These are phyloP conservation scores for Singerocomus inundabilis DNA, from an alignment of 1,284 basidiomycete species.

Conservation along the genomic window DNA sequence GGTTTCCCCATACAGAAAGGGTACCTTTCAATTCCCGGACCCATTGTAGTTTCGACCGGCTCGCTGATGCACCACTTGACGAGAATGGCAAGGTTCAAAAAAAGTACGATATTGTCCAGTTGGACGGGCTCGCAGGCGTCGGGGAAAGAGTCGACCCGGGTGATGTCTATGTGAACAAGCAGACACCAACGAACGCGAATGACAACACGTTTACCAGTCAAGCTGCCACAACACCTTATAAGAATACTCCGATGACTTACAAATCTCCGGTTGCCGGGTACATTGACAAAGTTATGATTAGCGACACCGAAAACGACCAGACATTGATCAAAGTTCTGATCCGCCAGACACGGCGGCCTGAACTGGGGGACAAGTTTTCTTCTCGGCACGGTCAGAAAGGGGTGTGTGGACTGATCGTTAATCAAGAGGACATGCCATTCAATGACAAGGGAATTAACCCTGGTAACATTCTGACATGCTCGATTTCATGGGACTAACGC, in stretches of 20 bases:
- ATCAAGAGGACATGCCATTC: slow-evolving; percentile 99
- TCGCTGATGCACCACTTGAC: slow-evolving; percentile 89
- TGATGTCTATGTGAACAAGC: slow-evolving; percentile 96
- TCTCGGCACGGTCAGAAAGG: slow-evolving; percentile 99
- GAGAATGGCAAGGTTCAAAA: slow-evolving; percentile 78
- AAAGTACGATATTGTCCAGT: slow-evolving; percentile 88
- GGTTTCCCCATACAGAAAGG: slow-evolving; percentile 6
- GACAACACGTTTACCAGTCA: slow-evolving; percentile 82
- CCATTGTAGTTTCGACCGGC: slow-evolving; percentile 75
- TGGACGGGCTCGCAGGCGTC: slow-evolving; percentile 92
- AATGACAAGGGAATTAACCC: slow-evolving; percentile 96
- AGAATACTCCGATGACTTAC: slow-evolving; percentile 87
- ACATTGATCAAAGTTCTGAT: slow-evolving; percentile 99
- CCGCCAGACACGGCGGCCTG: slow-evolving; percentile 94
- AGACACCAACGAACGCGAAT: slow-evolving; percentile 89
- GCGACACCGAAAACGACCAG: slow-evolving; percentile 93
- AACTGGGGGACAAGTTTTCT: slow-evolving; percentile 98
- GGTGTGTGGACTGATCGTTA: slow-evolving; percentile 97
- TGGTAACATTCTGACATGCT: slow-evolving; percentile 46
- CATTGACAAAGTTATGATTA: slow-evolving; percentile 98
- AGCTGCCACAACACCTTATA: slow-evolving; percentile 79
- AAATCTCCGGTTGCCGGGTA: slow-evolving; percentile 91
- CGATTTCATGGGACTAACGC: slow-evolving; percentile 10
- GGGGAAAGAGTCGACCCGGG: slow-evolving; percentile 93
- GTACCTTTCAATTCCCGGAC: slow-evolving; percentile 8